Conservation (phyloP, 2,329 filamentous ascomycete species). For the Rhinocladiella mackenziei region DNA sequence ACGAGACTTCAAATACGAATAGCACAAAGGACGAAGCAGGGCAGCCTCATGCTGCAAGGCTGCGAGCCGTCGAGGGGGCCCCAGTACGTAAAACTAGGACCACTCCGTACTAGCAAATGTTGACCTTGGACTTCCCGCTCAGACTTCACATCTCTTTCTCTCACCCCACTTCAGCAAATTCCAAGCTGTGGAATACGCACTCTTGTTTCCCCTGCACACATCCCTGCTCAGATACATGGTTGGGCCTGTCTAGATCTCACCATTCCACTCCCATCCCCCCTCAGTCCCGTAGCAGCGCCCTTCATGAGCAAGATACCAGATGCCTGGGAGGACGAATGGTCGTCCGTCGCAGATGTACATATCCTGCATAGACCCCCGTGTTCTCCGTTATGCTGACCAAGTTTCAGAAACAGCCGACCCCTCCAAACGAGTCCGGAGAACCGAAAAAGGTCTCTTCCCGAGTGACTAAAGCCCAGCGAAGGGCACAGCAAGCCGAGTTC, state of each 20-base stretch:
- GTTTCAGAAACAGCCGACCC: conserved; percentile 34
- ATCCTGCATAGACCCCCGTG: not conserved
- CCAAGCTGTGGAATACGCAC: not conserved
- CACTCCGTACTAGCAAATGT: too few species aligned
- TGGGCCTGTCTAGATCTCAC: not conserved
- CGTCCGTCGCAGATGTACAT: conserved; percentile 66
- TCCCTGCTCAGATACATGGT: not conserved
- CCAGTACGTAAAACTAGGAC: too few species aligned
- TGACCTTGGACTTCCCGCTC: not conserved
- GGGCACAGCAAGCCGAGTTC: conserved; percentile 74
- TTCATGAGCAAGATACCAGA: conserved; percentile 49
- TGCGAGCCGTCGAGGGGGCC: too few species aligned
- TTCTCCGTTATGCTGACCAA: not conserved
- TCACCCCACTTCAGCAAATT: not conserved
- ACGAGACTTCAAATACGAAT: too few species aligned
- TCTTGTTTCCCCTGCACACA: too few species aligned
- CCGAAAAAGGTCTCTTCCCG: conserved; percentile 48
- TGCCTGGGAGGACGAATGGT: conserved; percentile 94
- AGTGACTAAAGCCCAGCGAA: conserved; percentile 69
- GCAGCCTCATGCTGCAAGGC: too few species aligned
- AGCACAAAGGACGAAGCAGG: too few species aligned
- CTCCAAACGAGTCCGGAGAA: conserved; percentile 33
- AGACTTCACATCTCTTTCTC: not conserved
- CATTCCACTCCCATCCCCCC: not conserved
- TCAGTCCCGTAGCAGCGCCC: conserved; percentile 1